Percentiles rank a stretch among this genome's conserved stretches.
Evolutionary conservation across 108 stramenopile genomes (phyloP).

Genomic region (Nitzschia sp.): DNA sequence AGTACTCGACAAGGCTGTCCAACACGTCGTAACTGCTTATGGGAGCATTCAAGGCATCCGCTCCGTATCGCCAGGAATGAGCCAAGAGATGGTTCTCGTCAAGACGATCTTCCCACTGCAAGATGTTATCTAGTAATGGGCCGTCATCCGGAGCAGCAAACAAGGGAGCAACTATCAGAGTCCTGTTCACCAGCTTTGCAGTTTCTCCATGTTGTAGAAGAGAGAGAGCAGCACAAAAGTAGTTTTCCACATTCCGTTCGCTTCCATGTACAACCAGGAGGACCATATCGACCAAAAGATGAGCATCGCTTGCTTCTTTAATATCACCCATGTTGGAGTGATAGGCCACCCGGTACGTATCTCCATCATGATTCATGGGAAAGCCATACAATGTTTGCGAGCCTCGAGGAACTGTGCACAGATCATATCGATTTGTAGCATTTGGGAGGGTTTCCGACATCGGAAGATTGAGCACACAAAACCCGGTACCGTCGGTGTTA

Average conservation of each 20-base stretch:
- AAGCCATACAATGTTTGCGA: constrained; percentile 16
- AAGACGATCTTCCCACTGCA: constrained; percentile 58
- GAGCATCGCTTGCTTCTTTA: background rate
- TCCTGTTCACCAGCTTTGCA: constrained; percentile 6
- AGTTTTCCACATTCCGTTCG: constrained; percentile 62
- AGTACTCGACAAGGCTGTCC: constrained; percentile 59
- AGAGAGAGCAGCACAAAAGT: constrained; percentile 61
- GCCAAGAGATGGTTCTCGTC: constrained; percentile 23
- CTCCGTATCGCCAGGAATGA: constrained; percentile 83
- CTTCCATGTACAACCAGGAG: constrained; percentile 76
- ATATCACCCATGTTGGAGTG: constrained; percentile 29
- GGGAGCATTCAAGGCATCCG: constrained; percentile 54
- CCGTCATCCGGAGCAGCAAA: constrained; percentile 58
- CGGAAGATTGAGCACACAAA: constrained; percentile 4
- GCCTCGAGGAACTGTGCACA: constrained; percentile 19
- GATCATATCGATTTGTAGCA: constrained; percentile 33
- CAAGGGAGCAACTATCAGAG: constrained; percentile 64
- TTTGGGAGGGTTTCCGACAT: background rate
- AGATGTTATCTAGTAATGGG: background rate
- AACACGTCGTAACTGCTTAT: constrained; percentile 75
- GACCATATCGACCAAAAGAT: constrained; percentile 3
- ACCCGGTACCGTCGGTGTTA: background rate
- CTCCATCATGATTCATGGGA: constrained; percentile 16
- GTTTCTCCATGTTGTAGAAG: constrained; percentile 31
- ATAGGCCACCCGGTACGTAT: constrained; percentile 14